Evolutionary conservation across 768 basidiomycete genomes (phyloP), one percentile per base, ranked within the genome.

Genomic region (Naganishia vaughanmartiniae): DNA sequence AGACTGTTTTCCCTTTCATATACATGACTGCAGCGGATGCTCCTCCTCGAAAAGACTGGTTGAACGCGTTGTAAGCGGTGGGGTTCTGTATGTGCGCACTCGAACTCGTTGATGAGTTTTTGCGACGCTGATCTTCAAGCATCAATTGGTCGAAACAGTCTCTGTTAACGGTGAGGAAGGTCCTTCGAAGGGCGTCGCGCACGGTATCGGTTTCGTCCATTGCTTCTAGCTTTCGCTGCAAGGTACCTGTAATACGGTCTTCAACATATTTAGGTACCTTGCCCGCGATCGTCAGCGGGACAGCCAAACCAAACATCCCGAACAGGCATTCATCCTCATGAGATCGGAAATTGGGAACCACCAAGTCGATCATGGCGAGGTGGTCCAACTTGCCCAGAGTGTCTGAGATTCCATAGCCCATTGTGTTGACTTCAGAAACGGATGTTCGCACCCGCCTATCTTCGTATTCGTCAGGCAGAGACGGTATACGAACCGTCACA

Each of bases 351-450:
- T 90, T 87, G 45, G 89, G 88, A 56, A 93, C 88, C 6, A 95
- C 95, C 30, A 98, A 85, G 81, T 99, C 96, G 73, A 96, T 86
- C 88, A 95, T 92, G 55, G 87, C 89, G 53, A 97, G 85, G 66
- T 87, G 87, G 56, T 93, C 90, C 71, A 87, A 86, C 28, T 67
- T 45, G 24, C 93, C 93, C 46, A 98, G 84, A 19, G 89, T 91
- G 77, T 99, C 96, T 0, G 95, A 91, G 68, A 99, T 95, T 19
- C 95, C 96, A 75, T 98, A 98, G 30, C 89, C 88, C 91, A 99
- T 92, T 66, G 87, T 87, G 82, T 90, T 90, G 69, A 97, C 89
- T 39, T 90, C 90, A 1, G 91, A 91, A 34, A 87, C 84, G 4
- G 94, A 96, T 0, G 93, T 95, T 55, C 96, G 89, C 4, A 99